Conservation (phyloP, 2,329 filamentous ascomycete species). For the Penicillium sp. region DNA sequence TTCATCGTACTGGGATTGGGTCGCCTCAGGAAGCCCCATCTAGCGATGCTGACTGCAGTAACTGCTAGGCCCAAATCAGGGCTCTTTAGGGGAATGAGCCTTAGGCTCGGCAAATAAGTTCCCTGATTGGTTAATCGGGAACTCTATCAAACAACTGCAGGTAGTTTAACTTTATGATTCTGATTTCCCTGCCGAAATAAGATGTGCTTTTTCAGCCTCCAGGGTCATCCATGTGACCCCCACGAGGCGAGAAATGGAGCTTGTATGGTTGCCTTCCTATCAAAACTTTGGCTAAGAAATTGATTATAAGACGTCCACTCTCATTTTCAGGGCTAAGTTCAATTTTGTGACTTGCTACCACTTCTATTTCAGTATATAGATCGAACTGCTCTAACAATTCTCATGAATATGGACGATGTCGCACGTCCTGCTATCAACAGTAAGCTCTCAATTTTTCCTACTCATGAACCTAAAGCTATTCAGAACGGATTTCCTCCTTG, state of each 20-base stretch:
- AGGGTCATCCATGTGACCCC: not conserved
- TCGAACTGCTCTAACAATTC: not conserved
- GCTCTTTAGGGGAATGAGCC: not conserved
- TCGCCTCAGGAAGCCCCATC: constrained; percentile 2
- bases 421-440: constrained; percentile 11
- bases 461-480: not conserved
- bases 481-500: not conserved
- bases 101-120: constrained; percentile 6
- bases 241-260: not conserved
- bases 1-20: constrained; percentile 9
- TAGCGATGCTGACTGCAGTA: constrained; percentile 15
- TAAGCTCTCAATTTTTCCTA: not conserved
- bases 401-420: constrained; percentile 2
- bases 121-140: constrained; percentile 4
- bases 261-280: not conserved
- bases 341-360: not conserved
- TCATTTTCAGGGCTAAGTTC: not conserved
- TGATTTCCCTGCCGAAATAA: not conserved
- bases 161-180: not conserved
- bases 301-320: not conserved
- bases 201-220: not conserved
- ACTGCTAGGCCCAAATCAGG: not conserved
- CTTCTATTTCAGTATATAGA: not conserved
- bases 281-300: not conserved
- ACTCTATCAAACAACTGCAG: constrained; percentile 4